Conservation (phyloP, 2,329 filamentous ascomycete species). For the Phyllosticta paracitricarpa region DNA sequence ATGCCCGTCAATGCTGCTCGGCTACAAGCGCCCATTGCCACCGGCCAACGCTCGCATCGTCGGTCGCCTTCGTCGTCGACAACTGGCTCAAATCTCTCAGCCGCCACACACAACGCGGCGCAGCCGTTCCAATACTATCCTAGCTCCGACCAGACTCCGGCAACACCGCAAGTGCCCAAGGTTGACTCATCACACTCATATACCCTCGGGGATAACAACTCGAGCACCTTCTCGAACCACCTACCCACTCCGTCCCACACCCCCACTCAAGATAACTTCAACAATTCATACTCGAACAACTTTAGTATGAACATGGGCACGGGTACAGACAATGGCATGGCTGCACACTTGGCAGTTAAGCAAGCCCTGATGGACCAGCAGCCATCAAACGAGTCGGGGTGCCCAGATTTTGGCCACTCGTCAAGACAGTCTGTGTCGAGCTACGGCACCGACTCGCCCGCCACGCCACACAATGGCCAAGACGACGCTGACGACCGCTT, state of each 20-base stretch:
- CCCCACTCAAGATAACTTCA: conserved; percentile 41
- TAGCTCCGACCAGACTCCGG: conserved; percentile 32
- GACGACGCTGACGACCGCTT: conserved; percentile 44
- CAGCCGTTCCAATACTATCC: conserved; percentile 31
- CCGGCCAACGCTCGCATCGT: conserved; percentile 20
- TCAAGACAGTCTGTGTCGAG: conserved; percentile 50
- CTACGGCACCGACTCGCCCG: conserved; percentile 50
- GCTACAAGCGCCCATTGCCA: neutral
- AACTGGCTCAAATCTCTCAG: conserved; percentile 27
- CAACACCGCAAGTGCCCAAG: conserved; percentile 26
- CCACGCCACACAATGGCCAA: conserved; percentile 48
- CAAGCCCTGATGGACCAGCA: conserved; percentile 45
- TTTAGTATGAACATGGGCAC: conserved; percentile 31
- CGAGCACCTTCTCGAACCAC: conserved; percentile 39
- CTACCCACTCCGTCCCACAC: conserved; percentile 47
- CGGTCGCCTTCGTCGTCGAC: conserved; percentile 31
- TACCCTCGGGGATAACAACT: conserved; percentile 24
- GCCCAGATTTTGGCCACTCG: conserved; percentile 43
- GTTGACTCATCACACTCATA: conserved; percentile 21
- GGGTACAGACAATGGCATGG: conserved; percentile 28
- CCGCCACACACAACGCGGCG: conserved; percentile 22
- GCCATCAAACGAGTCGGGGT: conserved; percentile 29
- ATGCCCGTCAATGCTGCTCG: conserved; percentile 22
- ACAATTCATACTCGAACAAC: conserved; percentile 32
- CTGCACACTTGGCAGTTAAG: conserved; percentile 51